Conservation (phyloP, 257 asterid species). For the Perilla frutescens region DNA sequence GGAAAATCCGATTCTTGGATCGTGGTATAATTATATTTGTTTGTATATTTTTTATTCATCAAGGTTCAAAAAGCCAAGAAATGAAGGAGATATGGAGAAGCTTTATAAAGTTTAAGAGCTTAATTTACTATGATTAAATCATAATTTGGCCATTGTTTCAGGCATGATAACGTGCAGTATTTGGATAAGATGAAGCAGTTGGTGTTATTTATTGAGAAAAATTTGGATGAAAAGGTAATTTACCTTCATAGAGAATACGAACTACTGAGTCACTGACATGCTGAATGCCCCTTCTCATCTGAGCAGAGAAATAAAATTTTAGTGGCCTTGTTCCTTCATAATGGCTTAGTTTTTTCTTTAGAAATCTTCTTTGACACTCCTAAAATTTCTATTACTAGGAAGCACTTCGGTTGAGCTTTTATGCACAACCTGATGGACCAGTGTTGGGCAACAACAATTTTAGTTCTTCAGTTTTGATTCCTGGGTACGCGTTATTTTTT, state of each 20-base stretch:
- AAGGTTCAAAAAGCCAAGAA: constrained; percentile 15
- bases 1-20: constrained; percentile 31
- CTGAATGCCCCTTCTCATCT: constrained; percentile 28
- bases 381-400: constrained; percentile 52
- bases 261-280: background rate
- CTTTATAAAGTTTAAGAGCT: constrained; percentile 29
- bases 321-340: constrained; percentile 19
- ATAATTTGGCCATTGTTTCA: constrained; percentile 41
- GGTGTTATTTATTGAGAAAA: constrained; percentile 85
- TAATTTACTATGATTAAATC: constrained; percentile 26
- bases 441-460: constrained; percentile 72
- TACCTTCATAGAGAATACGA: constrained; percentile 17
- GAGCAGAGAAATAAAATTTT: constrained; percentile 7
- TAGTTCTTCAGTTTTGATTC: constrained; percentile 75
- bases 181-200: constrained; percentile 94
- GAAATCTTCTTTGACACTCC: constrained; percentile 28
- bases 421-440: constrained; percentile 95
- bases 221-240: constrained; percentile 85
- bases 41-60: background rate
- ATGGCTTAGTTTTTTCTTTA: constrained; percentile 8
- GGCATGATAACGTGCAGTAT: constrained; percentile 96
- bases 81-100: constrained; percentile 25
- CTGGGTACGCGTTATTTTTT: constrained; percentile 65
- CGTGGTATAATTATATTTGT: constrained; percentile 15
- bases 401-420: constrained; percentile 72